Evolutionary conservation across 1,284 basidiomycete species (phyloP), one percentile per base, ranked within the genome.

Genomic region (Pascua sp.): DNA sequence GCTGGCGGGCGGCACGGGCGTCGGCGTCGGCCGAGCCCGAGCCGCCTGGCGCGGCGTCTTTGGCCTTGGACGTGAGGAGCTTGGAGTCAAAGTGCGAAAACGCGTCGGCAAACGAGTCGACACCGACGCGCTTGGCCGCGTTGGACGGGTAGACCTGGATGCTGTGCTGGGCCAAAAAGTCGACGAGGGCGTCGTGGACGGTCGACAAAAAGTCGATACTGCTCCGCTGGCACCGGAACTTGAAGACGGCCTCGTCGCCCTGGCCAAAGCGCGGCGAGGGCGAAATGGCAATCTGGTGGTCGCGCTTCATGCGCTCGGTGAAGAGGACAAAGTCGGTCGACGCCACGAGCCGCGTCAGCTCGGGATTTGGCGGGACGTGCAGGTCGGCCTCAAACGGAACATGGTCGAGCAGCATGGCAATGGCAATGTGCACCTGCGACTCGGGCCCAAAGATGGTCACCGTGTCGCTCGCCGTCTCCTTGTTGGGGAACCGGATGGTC

Each of bases 51-150:
- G 24, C 24, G 24, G 24, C 24, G 24, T 47, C 42, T 24, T 55
- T 60, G 42, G n/a, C 62, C 51, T 83, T 81, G 39, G 86, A 84
- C 17, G 88, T 87, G 42, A 95, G 81, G 2, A 97, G 85, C 78
- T 95, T 96, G 78, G 90, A 93, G 72, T 96, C 91, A 77, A 98
- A 98, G 76, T 96, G 93, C 39, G 92, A 90, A 81, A 97, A 94
- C 1, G 93, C 90, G 69, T 95, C 91, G 24, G 92, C 88, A 69
- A 95, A 95, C 5, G 91, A 92, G 72, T 97, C 94, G 32, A 88
- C 88, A 7, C 24, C 24, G 36, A 88, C 88, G 2, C 60, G 60
- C 51, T 73, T 71, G n/a, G 62, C 56, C 8, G 71, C 69, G 17
- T 71, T 69, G 1, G 76, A 67, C 11, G 77, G 76, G 55, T 78